Percentiles rank a stretch among this genome's conserved stretches.
phyloP scores from a whole-genome alignment of 805 yeast species.

The Teunomyces panamensis region DNA sequence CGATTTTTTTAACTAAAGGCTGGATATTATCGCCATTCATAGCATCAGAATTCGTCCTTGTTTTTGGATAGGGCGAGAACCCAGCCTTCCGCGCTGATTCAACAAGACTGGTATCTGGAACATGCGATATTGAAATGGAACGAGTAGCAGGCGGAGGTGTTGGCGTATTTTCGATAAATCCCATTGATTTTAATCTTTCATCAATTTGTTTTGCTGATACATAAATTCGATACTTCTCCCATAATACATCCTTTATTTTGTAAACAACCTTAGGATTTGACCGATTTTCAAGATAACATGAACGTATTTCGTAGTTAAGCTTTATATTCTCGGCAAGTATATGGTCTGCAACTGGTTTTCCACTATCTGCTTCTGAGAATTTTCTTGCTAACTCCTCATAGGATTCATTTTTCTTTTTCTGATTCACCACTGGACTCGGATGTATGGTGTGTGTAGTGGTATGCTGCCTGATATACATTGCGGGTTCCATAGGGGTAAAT shows the following conservation, averaged over 20 bases:
- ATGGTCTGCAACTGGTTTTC: neutral
- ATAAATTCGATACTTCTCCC: neutral
- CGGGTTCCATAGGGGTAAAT: too few species aligned
- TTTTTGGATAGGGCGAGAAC: neutral
- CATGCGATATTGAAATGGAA: neutral
- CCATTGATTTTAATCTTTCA: neutral
- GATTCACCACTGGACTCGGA: too few species aligned
- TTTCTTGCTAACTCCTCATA: neutral
- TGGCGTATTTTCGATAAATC: neutral
- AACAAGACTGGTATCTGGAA: neutral
- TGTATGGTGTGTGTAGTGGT: too few species aligned
- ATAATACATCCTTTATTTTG: neutral
- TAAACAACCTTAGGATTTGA: neutral
- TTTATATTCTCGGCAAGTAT: neutral
- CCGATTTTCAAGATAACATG: neutral
- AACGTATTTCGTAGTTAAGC: neutral
- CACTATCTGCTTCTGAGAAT: neutral
- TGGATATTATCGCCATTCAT: neutral
- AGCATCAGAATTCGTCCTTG: too few species aligned
- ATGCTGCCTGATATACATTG: too few species aligned
- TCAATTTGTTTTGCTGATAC: neutral
- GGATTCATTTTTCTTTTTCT: neutral
- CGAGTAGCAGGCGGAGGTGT: neutral
- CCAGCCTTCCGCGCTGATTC: neutral
- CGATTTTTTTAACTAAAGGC: neutral